phyloP scores from a whole-genome alignment of 2,329 filamentous ascomycete species.

The Cordyceps cateniannulata region DNA sequence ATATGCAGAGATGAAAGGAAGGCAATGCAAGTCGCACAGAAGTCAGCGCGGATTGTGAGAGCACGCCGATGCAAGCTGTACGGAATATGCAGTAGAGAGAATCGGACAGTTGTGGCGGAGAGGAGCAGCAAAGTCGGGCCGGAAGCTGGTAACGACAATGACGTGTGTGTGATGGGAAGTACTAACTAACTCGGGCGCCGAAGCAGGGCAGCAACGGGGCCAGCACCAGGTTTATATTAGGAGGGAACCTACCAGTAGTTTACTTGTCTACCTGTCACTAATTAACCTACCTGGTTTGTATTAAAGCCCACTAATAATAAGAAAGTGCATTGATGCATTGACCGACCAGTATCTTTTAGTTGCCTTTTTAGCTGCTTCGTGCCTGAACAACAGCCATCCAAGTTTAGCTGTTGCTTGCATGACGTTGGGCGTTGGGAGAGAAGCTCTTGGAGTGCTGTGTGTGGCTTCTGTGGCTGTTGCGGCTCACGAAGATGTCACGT shows the following conservation, averaged over 20 bases:
- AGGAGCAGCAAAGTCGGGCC: not conserved
- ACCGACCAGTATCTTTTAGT: too few relatives aligned
- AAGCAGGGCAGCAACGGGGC: constrained; percentile 4
- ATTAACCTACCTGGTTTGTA: too few relatives aligned
- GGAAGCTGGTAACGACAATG: constrained; percentile 10
- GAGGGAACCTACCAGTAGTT: too few relatives aligned
- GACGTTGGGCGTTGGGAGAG: not conserved
- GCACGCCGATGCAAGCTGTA: not conserved
- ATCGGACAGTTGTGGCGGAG: not conserved
- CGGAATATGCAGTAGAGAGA: not conserved
- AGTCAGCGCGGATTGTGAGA: not conserved
- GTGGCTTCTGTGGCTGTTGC: not conserved
- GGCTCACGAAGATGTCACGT: not conserved
- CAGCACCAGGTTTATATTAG: not conserved
- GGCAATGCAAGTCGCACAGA: not conserved
- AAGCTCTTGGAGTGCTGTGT: not conserved
- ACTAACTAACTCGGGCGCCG: not conserved
- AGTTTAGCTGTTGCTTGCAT: not conserved
- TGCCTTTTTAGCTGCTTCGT: not conserved
- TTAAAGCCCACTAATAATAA: too few relatives aligned
- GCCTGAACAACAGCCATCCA: not conserved
- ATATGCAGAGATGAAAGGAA: not conserved
- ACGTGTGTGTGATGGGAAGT: constrained; percentile 2
- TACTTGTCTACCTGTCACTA: too few relatives aligned
- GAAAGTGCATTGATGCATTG: too few relatives aligned